A percentile compares a stretch with the other conserved stretches of the same genome.
Evolutionary conservation across 2,329 filamentous ascomycete species (phyloP).

Genomic region (Cryphonectria carpinicola): DNA sequence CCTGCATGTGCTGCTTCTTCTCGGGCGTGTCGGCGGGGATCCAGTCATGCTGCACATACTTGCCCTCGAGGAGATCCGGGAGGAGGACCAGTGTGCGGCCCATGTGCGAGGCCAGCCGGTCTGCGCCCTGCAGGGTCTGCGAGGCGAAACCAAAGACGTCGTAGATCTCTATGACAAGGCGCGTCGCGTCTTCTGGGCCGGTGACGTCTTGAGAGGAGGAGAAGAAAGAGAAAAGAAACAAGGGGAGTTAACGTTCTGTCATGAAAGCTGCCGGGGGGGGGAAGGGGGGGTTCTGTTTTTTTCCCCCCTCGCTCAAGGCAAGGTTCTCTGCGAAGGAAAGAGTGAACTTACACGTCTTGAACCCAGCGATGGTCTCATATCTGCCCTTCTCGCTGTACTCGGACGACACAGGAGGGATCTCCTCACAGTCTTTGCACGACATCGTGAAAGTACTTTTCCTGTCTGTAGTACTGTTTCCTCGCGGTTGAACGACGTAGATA

Average conservation of each 20-base stretch:
- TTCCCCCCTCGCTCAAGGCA: background rate
- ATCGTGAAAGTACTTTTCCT: conserved; percentile 16
- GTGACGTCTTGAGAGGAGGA: conserved; percentile 39
- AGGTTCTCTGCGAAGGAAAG: background rate
- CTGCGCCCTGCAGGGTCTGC: conserved; percentile 54
- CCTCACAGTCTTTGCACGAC: conserved; percentile 37
- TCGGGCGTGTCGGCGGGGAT: conserved; percentile 49
- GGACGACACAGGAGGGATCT: conserved; percentile 43
- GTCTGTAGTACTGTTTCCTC: background rate
- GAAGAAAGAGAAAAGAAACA: background rate
- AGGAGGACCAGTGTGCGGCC: conserved; percentile 46
- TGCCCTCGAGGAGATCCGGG: conserved; percentile 46
- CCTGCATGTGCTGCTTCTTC: conserved; percentile 41
- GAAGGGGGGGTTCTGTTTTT: background rate
- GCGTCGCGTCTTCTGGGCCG: conserved; percentile 39
- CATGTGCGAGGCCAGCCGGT: conserved; percentile 45
- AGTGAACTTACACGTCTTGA: conserved; percentile 47
- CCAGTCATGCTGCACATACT: conserved; percentile 37
- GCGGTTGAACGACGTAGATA: background rate
- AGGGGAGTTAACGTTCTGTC: background rate
- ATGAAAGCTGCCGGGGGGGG: background rate
- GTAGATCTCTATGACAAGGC: conserved; percentile 49
- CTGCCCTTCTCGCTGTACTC: conserved; percentile 46
- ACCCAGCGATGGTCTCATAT: conserved; percentile 44
- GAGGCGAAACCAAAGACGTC: conserved; percentile 51